Evolutionary conservation across 2,329 filamentous ascomycete species (phyloP).

Genomic region (Dendryphion nanum): DNA sequence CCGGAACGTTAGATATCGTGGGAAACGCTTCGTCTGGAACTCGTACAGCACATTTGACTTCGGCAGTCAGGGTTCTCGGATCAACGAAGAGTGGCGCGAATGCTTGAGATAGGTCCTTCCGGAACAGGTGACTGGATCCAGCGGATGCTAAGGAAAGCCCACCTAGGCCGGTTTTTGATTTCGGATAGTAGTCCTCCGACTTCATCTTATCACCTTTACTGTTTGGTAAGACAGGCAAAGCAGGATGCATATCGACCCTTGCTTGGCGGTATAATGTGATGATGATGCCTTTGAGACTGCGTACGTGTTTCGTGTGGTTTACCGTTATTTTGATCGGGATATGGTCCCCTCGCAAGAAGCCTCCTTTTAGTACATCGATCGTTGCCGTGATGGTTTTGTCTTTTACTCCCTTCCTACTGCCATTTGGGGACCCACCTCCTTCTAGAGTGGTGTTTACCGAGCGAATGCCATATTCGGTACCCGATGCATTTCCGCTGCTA

Average conservation of each 20-base stretch:
- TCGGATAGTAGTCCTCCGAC: slow-evolving; percentile 82
- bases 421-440: slow-evolving; percentile 41
- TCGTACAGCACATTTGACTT: slow-evolving; percentile 78
- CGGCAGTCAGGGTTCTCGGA: slow-evolving; percentile 72
- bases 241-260: slow-evolving; percentile 77
- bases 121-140: slow-evolving; percentile 86
- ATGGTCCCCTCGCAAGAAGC: slow-evolving; percentile 81
- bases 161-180: slow-evolving; percentile 80
- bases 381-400: slow-evolving; percentile 79
- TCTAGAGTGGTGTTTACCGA: slow-evolving; percentile 48
- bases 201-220: slow-evolving; percentile 67
- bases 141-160: slow-evolving; percentile 84
- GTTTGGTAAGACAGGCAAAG: slow-evolving; percentile 59
- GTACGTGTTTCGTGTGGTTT: slow-evolving; percentile 83
- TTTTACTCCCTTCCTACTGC: slow-evolving; percentile 56
- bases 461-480: slow-evolving; percentile 41
- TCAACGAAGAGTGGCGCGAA: slow-evolving; percentile 88
- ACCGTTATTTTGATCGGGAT: slow-evolving; percentile 78
- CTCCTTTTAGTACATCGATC: slow-evolving; percentile 77
- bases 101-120: slow-evolving; percentile 88
- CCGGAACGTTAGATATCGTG: slow-evolving; percentile 84
- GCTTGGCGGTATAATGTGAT: slow-evolving; percentile 90
- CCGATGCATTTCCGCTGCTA: slow-evolving; percentile 60
- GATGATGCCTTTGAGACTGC: slow-evolving; percentile 89
- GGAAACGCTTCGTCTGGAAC: slow-evolving; percentile 90